A percentile compares a stretch with the other conserved stretches of the same genome.
These are phyloP conservation scores for Podospora australis DNA, from an alignment of 495 filamentous ascomycete genomes.

Conservation along the genomic window DNA sequence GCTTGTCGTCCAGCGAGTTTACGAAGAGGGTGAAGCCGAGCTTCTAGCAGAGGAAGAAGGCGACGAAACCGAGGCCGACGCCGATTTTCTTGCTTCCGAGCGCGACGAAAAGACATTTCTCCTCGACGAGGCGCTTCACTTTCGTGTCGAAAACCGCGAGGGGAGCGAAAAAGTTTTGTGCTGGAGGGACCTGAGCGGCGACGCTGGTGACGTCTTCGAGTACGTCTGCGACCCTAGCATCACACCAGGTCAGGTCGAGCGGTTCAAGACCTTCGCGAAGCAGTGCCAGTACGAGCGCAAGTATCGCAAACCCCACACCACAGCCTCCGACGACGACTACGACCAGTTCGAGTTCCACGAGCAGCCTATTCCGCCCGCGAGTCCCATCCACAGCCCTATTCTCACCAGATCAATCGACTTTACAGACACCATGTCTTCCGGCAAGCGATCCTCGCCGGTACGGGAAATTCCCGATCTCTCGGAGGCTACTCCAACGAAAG, in stretches of 20 bases:
- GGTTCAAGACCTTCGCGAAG: conserved; percentile 76
- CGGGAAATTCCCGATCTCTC: conserved; percentile 20
- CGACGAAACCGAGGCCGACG: conserved; percentile 66
- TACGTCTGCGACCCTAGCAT: conserved; percentile 83
- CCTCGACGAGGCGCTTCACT: conserved; percentile 83
- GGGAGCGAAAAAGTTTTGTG: conserved; percentile 76
- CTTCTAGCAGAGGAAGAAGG: conserved; percentile 74
- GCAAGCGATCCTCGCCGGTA: conserved; percentile 28
- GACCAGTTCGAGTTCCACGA: conserved; percentile 72
- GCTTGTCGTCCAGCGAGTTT: conserved; percentile 89
- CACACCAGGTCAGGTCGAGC: conserved; percentile 60
- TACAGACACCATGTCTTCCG: conserved; percentile 38
- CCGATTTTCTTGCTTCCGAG: conserved; percentile 58
- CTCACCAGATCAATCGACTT: conserved; percentile 43
- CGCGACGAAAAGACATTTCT: conserved; percentile 96
- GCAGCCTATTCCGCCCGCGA: conserved; percentile 74
- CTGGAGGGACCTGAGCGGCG: conserved; percentile 92
- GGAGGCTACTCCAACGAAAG: conserved; percentile 12
- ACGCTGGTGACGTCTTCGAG: conserved; percentile 88
- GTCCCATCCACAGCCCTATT: conserved; percentile 63
- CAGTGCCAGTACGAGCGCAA: conserved; percentile 98
- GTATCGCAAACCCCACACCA: conserved; percentile 68
- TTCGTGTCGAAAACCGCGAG: conserved; percentile 73
- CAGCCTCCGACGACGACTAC: conserved; percentile 76
- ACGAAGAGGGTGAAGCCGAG: conserved; percentile 95